Evolutionary conservation across 148 eudicot species (phyloP), one percentile per base, ranked within the genome.

Genomic region (Rhododendron henanense): DNA sequence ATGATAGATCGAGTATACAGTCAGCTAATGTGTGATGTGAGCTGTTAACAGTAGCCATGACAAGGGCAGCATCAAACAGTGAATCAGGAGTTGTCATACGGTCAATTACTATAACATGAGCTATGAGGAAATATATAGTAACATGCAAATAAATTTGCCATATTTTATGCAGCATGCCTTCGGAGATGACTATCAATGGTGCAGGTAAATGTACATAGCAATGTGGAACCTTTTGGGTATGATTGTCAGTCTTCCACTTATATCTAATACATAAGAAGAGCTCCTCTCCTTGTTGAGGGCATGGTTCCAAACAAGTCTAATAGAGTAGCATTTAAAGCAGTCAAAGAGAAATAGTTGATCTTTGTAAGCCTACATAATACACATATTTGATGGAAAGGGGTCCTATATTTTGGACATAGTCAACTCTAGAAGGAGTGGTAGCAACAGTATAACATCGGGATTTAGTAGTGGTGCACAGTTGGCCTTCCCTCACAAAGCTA

Each of bases 1-100:
- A 73, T 82, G 47, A 76, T 33, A 50, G 48, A 83, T 31, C 51
- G 78, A 84, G 51, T 67, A 81, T 82, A 45, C 73, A 79, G 45
- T 84, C 44, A 84, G 78, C 48, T 28, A 35, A 23, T 7, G 25
- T 69, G 15, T 6, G 7, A 4, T 10, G 16, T 50, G 57, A 59
- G 79, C 39, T 85, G 55, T 81, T 41, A 83, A 45, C 16, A 83
- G 15, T n/a, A n/a, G 15, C 19, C 50, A 31, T 48, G 65, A 33
- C n/a, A 71, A 45, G 14, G n/a, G n/a, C 78, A 41, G 57, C 35
- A 39, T 41, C 79, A 50, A 73, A 48, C 15, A 63, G 41, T 81
- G 45, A 73, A 11, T 73, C 4, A 48, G 10, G 59, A 73, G 74
- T 28, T 15, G 44, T 28, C 18, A 14, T 25, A 44, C 47, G 18